Conservation (phyloP, 2,329 filamentous ascomycete genomes). For the Thielaviopsis populi region DNA sequence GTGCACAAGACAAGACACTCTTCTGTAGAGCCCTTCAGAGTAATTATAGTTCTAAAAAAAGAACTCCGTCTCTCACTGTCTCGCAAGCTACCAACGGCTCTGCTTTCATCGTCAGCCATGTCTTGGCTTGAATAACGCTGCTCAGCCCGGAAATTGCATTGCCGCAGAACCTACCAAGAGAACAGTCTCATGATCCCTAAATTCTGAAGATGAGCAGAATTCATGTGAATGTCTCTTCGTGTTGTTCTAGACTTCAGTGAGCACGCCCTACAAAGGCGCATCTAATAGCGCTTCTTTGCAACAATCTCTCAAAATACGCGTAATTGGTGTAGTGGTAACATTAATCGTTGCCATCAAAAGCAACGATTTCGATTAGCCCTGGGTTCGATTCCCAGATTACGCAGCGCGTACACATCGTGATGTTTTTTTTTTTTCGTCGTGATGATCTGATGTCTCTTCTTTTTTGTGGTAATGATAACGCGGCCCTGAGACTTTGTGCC, state of each 20-base stretch:
- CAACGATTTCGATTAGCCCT: slow-evolving; percentile 17
- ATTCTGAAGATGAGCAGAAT: too few relatives aligned
- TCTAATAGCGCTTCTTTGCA: neutral
- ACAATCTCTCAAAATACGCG: neutral
- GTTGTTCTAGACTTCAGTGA: too few relatives aligned
- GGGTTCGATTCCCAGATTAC: slow-evolving; percentile 17
- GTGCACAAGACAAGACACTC: neutral
- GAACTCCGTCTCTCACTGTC: neutral
- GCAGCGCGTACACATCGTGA: neutral
- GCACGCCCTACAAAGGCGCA: neutral
- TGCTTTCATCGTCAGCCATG: neutral
- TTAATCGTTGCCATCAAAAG: slow-evolving; percentile 17
- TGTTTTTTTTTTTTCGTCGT: neutral
- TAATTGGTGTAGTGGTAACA: slow-evolving; percentile 18
- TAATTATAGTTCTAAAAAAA: neutral
- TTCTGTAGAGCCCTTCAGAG: neutral
- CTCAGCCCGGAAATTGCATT: neutral
- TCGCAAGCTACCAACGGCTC: neutral
- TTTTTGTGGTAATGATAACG: neutral
- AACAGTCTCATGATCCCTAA: neutral
- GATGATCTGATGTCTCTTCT: neutral
- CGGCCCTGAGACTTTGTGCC: neutral
- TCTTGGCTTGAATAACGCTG: neutral
- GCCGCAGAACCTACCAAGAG: neutral
- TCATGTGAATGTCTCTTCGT: too few relatives aligned